Evolutionary conservation across 441 rosid species (phyloP).

Genomic region (Populus hybrid): DNA sequence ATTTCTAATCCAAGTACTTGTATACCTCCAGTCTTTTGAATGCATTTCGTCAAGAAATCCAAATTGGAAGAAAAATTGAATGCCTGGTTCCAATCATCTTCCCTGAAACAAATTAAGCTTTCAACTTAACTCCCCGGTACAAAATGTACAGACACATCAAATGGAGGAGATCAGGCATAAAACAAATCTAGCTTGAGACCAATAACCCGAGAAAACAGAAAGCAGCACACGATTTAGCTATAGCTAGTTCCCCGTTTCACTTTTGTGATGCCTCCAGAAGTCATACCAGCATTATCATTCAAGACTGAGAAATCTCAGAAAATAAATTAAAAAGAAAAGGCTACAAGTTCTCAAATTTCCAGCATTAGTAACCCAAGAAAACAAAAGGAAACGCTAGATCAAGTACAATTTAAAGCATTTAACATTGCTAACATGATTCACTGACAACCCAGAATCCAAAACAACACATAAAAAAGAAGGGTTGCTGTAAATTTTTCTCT

Average conservation of each 20-base stretch:
- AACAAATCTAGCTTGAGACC: background rate
- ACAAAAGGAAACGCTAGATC: background rate
- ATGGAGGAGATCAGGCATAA: background rate
- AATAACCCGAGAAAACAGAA: background rate
- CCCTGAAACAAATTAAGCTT: slow-evolving; percentile 48
- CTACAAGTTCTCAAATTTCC: background rate
- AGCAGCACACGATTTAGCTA: background rate
- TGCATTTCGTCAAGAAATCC: slow-evolving; percentile 68
- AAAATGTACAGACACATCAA: background rate
- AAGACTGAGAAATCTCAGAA: background rate
- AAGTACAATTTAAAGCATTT: background rate
- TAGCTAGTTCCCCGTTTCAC: background rate
- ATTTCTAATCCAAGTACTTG: background rate
- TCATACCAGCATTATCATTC: background rate
- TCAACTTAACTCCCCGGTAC: slow-evolving; percentile 9
- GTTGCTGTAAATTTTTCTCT: background rate
- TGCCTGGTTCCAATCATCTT: slow-evolving; percentile 81
- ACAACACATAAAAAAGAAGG: background rate
- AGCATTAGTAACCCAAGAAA: background rate
- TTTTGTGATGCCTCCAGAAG: background rate
- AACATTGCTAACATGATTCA: background rate
- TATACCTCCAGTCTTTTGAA: slow-evolving; percentile 56
- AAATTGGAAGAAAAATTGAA: slow-evolving; percentile 77
- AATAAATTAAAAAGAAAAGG: background rate
- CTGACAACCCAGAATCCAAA: slow-evolving; percentile 5